Evolutionary conservation across 1,139 yeast species (phyloP), one percentile per base, ranked within the genome.

Genomic region (Yamadazyma dushanensis): DNA sequence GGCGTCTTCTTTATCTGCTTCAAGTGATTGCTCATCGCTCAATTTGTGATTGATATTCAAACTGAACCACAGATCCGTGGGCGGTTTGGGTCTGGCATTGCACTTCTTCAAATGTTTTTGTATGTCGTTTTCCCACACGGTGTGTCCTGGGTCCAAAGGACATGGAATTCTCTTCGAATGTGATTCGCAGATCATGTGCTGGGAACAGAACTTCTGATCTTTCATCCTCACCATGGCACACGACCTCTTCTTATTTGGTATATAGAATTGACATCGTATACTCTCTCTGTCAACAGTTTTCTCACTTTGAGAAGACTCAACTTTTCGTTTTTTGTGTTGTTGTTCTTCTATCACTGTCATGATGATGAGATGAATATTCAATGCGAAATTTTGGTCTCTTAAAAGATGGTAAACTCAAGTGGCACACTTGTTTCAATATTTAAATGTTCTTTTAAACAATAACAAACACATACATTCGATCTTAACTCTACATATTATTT

Each of bases 111-210:
- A 32, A 58, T 89, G 97, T 17, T 54, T 59, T 6, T 63, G 57
- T 31, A 87, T 54, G 35, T 77, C 80, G 29, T 70, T 64, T 33
- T 66, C 66, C 85, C 88, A 80, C 0, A 89, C 79, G 0, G 84
- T 73, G 56, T 89, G 97, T 5, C 76, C 69, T 0, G 82, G 78
- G 53, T 88, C 95, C 22, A 83, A 54, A 0, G 96, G 90, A 57
- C 97, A 89, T 3, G 82, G 78, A 0, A 89, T 70, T 42, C 96
- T 61, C 21, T 61, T 63, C 5, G 40, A 43, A 0, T 40, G 34
- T 7, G 43, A 44, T 17, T 45, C 52, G 11, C 44, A 43, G 13
- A 52, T 56, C 56, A 69, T 44, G 54, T 85, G 95, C 47, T 83
- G 84, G 3, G 84, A 76, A 54, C 95, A 85, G 50, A 55, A 83